Base-by-base conservation (phyloP, 2,329 filamentous ascomycete genomes). In the Arthrobotrys conoides region DNA sequence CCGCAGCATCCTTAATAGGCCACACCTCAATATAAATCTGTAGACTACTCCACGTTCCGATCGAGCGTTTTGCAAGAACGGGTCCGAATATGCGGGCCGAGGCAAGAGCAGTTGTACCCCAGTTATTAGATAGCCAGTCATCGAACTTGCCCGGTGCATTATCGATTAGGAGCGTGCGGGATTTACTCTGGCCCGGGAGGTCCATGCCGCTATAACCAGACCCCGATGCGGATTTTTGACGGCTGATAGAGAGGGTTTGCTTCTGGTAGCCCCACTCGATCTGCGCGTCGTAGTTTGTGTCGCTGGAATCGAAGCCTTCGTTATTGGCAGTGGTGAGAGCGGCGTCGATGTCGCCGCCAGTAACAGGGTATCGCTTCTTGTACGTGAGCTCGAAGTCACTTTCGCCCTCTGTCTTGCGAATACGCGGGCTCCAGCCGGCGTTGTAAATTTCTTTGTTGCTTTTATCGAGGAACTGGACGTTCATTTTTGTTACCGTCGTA, bases 401-500 rank as follows among this genome's bases (percentile, higher is more conserved):
- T 44, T 83, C 80, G 61, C 80, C 82, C 76, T 85, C 83, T 4
- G 70, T 82, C 68, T 84, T 85, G 80, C 84, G 84, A 69, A 85
- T 84, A 64, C 84, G 84, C 18, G 81, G 81, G 71, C 81, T 84
- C 84, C 84, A 85, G 64, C 83, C 83, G 36, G 82, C 79, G 38
- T 80, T 82, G 80, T 84, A 83, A 66, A 85, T 81, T 4, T 84
- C 82, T 76, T 84, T 78, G 9, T 59, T 70, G 70, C 77, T 73
- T 22, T 81, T 85, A 80, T 85, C 84, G 48, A 85, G 81, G 80
- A 84, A 85, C 72, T 85, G 84, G 33, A 85, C 82, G 79, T 84
- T 84, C 81, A 85, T 83, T 65, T 84, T 84, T 38, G 81, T 84
- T 46, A 82, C 81, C 12, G 81, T 82, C 6, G 81, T 81, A n/a